phyloP scores from a whole-genome alignment of 306 rosid genomes.

The Comarum palustre region DNA sequence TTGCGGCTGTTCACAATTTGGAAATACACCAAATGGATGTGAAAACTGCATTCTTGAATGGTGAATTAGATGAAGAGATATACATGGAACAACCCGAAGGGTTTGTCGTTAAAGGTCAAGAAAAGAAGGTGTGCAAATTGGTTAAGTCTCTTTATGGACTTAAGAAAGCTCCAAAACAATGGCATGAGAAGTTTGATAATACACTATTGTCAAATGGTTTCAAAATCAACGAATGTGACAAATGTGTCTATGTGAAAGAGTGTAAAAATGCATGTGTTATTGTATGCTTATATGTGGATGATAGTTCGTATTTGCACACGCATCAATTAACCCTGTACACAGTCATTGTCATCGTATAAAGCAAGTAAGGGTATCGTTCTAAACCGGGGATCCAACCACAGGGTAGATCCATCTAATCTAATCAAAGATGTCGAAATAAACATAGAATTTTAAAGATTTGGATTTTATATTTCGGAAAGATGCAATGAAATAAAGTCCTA shows the following conservation, averaged over 20 bases:
- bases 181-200: background rate
- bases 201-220: background rate
- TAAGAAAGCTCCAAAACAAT: background rate
- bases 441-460: too few relatives aligned
- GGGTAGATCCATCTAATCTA: too few relatives aligned
- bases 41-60: background rate
- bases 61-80: background rate
- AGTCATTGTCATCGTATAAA: too few relatives aligned
- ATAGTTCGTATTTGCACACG: too few relatives aligned
- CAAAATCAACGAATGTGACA: background rate
- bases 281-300: background rate
- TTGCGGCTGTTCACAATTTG: background rate
- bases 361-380: too few relatives aligned
- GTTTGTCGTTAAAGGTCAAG: background rate
- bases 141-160: background rate
- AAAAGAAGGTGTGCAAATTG: background rate
- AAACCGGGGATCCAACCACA: too few relatives aligned
- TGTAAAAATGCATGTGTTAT: background rate
- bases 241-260: background rate
- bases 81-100: background rate
- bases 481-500: too few relatives aligned
- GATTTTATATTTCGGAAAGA: too few relatives aligned
- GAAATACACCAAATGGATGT: conserved; percentile 5
- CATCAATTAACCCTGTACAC: too few relatives aligned
- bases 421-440: too few relatives aligned